Percentiles rank a stretch among this genome's conserved stretches.
Evolutionary conservation across 2,329 filamentous ascomycete genomes (phyloP).

Genomic region (Fusarium nurragi): DNA sequence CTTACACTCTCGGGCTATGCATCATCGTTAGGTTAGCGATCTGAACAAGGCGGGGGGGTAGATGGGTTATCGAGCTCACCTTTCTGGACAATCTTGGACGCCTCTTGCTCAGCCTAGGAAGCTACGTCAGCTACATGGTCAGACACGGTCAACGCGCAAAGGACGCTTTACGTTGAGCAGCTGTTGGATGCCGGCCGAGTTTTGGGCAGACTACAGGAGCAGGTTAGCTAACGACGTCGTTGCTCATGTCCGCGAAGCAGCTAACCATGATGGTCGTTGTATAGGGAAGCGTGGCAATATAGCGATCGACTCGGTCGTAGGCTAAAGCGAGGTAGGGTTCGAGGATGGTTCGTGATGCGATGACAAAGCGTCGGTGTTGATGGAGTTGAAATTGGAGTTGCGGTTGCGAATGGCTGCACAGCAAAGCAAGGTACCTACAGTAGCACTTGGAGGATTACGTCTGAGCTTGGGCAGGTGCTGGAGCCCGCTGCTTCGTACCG

Average conservation of each 20-base stretch:
- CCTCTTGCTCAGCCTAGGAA: slow-evolving; percentile 89
- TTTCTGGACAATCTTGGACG: slow-evolving; percentile 98
- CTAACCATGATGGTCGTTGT: slow-evolving; percentile 38
- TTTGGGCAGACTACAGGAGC: slow-evolving; percentile 84
- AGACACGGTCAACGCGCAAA: not conserved
- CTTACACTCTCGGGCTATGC: slow-evolving; percentile 86
- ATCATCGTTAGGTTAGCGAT: slow-evolving; percentile 43
- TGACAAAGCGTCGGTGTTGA: slow-evolving; percentile 28
- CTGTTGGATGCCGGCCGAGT: slow-evolving; percentile 97
- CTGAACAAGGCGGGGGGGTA: slow-evolving; percentile 14
- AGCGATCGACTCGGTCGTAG: not conserved
- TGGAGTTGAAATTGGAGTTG: slow-evolving; percentile 24
- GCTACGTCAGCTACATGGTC: slow-evolving; percentile 3
- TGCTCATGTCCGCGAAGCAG: slow-evolving; percentile 6
- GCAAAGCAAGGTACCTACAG: slow-evolving; percentile 20
- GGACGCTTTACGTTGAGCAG: slow-evolving; percentile 84
- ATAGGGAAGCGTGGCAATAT: not conserved
- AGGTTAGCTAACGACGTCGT: slow-evolving; percentile 40
- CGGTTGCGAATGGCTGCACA: slow-evolving; percentile 34
- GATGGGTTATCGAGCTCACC: slow-evolving; percentile 62
- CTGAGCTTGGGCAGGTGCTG: slow-evolving; percentile 33
- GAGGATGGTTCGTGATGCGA: slow-evolving; percentile 15
- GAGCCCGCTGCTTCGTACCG: slow-evolving; percentile 28
- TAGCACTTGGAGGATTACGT: slow-evolving; percentile 36
- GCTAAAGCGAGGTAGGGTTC: not conserved